Percentiles rank a stretch among this genome's conserved stretches.
Conservation (phyloP, 345 rosid species). For the Eucalyptus cloeziana region DNA sequence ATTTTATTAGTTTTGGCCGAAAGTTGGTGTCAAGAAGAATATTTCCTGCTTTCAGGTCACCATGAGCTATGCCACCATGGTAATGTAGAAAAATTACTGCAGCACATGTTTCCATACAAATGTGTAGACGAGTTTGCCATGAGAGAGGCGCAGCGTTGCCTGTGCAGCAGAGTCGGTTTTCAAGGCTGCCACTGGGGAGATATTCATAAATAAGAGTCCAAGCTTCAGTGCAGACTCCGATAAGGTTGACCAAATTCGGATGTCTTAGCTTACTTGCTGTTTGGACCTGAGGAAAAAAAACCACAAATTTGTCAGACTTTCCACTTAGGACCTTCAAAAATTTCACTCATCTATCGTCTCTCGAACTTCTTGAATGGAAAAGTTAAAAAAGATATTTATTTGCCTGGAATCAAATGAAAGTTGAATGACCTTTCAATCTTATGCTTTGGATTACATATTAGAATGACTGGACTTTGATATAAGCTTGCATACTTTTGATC, state of each 20-base stretch:
- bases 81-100: constrained; percentile 71
- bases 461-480: not conserved
- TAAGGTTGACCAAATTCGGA: constrained; percentile 66
- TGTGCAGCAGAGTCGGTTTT: constrained; percentile 61
- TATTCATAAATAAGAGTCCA: constrained; percentile 74
- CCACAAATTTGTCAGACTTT: not conserved
- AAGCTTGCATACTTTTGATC: not conserved
- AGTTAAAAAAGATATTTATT: not conserved
- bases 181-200: constrained; percentile 79
- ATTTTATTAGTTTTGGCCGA: constrained; percentile 61
- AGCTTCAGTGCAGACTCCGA: constrained; percentile 80
- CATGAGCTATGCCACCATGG: constrained; percentile 67
- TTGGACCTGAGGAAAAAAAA: constrained; percentile 29
- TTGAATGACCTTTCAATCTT: not conserved
- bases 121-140: constrained; percentile 74
- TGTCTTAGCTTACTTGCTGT: constrained; percentile 70
- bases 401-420: not conserved
- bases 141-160: constrained; percentile 63
- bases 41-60: constrained; percentile 69
- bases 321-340: not conserved
- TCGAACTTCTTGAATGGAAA: not conserved
- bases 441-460: not conserved
- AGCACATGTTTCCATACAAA: constrained; percentile 63
- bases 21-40: constrained; percentile 64
- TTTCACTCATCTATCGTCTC: not conserved